These are phyloP conservation scores for Neofusicoccum kwambonambiense DNA, from an alignment of 2,329 filamentous ascomycete genomes.

Conservation along the genomic window DNA sequence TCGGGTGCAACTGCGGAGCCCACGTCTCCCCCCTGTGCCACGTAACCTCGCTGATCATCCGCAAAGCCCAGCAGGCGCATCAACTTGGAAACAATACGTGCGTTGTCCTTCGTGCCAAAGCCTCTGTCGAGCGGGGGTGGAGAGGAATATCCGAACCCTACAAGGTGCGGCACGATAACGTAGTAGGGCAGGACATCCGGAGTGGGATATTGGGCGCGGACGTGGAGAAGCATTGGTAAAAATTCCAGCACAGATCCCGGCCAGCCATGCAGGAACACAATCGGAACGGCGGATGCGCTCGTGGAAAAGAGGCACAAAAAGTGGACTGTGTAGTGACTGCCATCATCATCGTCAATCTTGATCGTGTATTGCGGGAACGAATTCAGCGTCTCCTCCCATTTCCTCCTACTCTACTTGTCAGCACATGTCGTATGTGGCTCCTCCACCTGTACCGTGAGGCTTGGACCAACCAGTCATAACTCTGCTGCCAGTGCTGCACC, in stretches of 20 bases:
- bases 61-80: slow-evolving; percentile 56
- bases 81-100: slow-evolving; percentile 50
- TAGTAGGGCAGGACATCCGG: slow-evolving; percentile 56
- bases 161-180: slow-evolving; percentile 56
- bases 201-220: slow-evolving; percentile 50
- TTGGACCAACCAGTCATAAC: slow-evolving; percentile 37
- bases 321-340: slow-evolving; percentile 46
- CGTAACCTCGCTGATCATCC: slow-evolving; percentile 43
- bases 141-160: slow-evolving; percentile 55
- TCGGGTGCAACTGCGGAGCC: slow-evolving; percentile 46
- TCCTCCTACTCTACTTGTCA: neutral
- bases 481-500: slow-evolving; percentile 38
- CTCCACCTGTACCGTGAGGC: too few relatives aligned
- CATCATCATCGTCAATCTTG: slow-evolving; percentile 41
- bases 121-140: slow-evolving; percentile 47
- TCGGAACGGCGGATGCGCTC: slow-evolving; percentile 51
- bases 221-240: slow-evolving; percentile 48
- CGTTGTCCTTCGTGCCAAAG: slow-evolving; percentile 41
- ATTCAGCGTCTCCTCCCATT: slow-evolving; percentile 37
- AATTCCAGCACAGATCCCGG: slow-evolving; percentile 58
- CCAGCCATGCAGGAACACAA: slow-evolving; percentile 58
- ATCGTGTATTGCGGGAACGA: slow-evolving; percentile 53
- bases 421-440: neutral
- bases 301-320: slow-evolving; percentile 57
- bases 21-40: slow-evolving; percentile 59